phyloP scores from a whole-genome alignment of 208 protist species.

The Trypanosoma brucei region DNA sequence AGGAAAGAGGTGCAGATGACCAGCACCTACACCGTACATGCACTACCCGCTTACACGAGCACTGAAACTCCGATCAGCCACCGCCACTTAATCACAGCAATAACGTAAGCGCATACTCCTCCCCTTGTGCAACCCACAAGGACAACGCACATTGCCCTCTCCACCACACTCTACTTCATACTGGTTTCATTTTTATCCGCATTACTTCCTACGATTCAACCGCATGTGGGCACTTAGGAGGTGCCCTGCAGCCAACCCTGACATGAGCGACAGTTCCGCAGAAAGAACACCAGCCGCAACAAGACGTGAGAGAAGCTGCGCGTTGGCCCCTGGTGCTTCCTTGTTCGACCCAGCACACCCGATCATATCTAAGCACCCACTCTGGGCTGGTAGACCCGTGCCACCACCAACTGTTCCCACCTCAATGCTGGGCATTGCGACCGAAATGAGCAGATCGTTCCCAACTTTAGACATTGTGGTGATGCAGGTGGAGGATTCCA shows the following conservation, averaged over 20 bases:
- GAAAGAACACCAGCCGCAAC: slow-evolving; percentile 93
- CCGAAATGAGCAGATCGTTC: slow-evolving; percentile 92
- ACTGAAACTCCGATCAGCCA: too few relatives aligned
- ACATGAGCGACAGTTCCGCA: slow-evolving; percentile 97
- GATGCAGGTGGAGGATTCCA: slow-evolving; percentile 96
- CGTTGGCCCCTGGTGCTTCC: slow-evolving; percentile 85
- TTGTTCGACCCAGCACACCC: slow-evolving; percentile 83
- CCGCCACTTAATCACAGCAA: too few relatives aligned
- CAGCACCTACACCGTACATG: too few relatives aligned
- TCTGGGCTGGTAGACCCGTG: slow-evolving; percentile 93
- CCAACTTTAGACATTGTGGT: slow-evolving; percentile 93
- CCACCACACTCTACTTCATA: neutral
- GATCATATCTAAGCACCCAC: slow-evolving; percentile 91
- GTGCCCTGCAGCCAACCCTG: slow-evolving; percentile 86
- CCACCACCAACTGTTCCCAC: slow-evolving; percentile 98
- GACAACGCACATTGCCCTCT: neutral
- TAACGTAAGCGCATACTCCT: too few relatives aligned
- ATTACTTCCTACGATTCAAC: slow-evolving; percentile 81
- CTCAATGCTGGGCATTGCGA: slow-evolving; percentile 98
- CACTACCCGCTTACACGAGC: too few relatives aligned
- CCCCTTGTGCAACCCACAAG: neutral
- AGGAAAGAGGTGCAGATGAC: too few relatives aligned
- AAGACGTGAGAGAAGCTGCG: slow-evolving; percentile 89
- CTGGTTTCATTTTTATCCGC: neutral
- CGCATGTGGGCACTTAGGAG: slow-evolving; percentile 90